Base-by-base conservation (phyloP, 192 early-diverging fungal genomes). In the Coemansia sp. region DNA sequence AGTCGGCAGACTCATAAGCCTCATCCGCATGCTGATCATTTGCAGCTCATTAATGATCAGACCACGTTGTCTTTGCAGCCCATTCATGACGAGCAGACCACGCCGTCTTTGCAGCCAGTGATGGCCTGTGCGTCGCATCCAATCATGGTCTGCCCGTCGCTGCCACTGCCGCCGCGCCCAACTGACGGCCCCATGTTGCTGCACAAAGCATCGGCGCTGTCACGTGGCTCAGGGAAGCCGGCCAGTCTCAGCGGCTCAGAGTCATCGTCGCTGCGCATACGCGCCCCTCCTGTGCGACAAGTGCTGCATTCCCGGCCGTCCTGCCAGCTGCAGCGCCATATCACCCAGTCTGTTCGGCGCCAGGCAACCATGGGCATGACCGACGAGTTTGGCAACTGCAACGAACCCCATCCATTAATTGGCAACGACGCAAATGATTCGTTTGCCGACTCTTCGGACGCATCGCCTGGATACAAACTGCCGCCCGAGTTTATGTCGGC, bases 351-450 rank as follows among this genome's bases (percentile, higher is more conserved):
- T 32, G 52, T 41, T 29, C 62, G 62, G 62, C 69, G 49, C 35
- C 65, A 57, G 48, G 64, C 68, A n/a, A 76, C 68, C 3, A 71
- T 75, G 72, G 78, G 78, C 17, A 75, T 80, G 69, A 71, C 72
- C 29, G 64, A 80, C 66, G 78, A 80, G 65, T 80, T 80, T 72
- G 78, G 78, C 45, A 48, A 64, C 32, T 37, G 57, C 56, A 62
- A 66, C 38, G 51, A 49, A 50, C 57, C 45, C 7, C 54, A 35
- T 4, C 55, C 62, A 19, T 22, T 23, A n/a, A 57, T 37, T 17
- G n/a, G 6, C n/a, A 14, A 5, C 53, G 24, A 25, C 24, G 52
- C 25, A 14, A 3, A 10, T n/a, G 27, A 5, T 10, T 22, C 14
- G 5, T 25, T 25, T 4, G 41, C 41, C 2, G 57, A 51, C 15